Conservation (phyloP, 306 rosid genomes). For the Echinosophora koreensis region DNA sequence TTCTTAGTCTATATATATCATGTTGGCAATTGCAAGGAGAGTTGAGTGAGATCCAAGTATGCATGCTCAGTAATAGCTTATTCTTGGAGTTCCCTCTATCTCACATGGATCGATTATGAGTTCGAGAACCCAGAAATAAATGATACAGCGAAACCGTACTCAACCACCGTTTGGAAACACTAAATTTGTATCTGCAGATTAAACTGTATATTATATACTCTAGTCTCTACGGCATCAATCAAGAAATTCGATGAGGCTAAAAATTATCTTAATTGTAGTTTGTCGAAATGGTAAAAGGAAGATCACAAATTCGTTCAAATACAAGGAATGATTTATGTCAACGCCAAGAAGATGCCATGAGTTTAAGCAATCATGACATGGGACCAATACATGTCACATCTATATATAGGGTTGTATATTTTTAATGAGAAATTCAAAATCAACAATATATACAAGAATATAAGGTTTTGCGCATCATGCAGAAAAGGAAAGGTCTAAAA, state of each 20-base stretch:
- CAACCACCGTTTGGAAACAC: not conserved
- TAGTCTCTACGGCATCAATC: not conserved
- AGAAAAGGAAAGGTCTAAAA: constrained; percentile 33
- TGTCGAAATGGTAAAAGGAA: not conserved
- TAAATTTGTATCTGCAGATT: not conserved
- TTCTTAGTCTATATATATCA: not conserved
- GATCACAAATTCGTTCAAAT: constrained; percentile 20
- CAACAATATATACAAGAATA: constrained; percentile 27
- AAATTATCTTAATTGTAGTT: constrained; percentile 9
- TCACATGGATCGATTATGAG: constrained; percentile 48
- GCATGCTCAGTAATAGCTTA: constrained; percentile 35
- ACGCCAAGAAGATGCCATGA: constrained; percentile 54
- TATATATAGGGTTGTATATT: constrained; percentile 16
- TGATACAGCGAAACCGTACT: constrained; percentile 31
- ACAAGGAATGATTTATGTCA: constrained; percentile 44
- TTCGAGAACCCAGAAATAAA: constrained; percentile 46
- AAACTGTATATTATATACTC: not conserved
- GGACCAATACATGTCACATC: constrained; percentile 60
- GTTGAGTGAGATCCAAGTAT: constrained; percentile 55
- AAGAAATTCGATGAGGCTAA: constrained; percentile 3
- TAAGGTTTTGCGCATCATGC: constrained; percentile 33
- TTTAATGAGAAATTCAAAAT: constrained; percentile 5
- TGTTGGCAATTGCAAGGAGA: constrained; percentile 37
- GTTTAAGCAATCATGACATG: constrained; percentile 60
- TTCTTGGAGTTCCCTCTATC: constrained; percentile 38